Evolutionary conservation across 805 yeast genomes (phyloP), one percentile per base, ranked within the genome.

Genomic region (Sungouiozyma ichnusensis): DNA sequence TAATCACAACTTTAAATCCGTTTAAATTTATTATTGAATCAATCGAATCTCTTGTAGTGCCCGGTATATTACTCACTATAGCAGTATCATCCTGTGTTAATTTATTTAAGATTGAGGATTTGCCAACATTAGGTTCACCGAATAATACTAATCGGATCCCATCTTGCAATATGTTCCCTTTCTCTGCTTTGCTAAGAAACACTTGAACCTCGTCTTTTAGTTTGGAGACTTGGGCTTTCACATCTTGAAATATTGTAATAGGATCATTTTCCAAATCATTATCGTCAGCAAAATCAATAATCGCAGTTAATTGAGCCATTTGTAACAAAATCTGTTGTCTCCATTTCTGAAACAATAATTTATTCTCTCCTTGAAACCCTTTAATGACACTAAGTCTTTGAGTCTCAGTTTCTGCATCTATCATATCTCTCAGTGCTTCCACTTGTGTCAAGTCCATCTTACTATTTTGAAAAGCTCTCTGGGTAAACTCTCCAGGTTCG

Each of bases 111-210:
- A 92, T 63, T 1, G 95, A 85, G 3, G 96, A 87, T 57, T 92
- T 92, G 0, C 98, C 98, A 1, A 95, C 96, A 60, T 92, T 92
- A 1, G 98, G 96, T 5, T 94, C 92, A 0, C 98, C 98, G 13
- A 88, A 49, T 8, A 92, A 64, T 0, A 81, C 77, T 19, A 88
- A 53, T 44, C 75, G 76, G 20, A 90, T 77, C 1, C 98, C 98
- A 18, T 72, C 68, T 34, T 80, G 60, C 14, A 90, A 59, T 1
- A 88, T 65, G 49, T 79, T 83, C 0, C 85, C 73, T 41, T 76
- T 64, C 33, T 67, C 66, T 4, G 80, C 73, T 51, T 68, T 74
- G 13, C 55, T 43, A 17, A 69, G 44, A 45, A 71, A 73, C 2
- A 38, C 36, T 0, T 53, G 43, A 13, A 87, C 67, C 27, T 80